Percentiles rank a stretch among this genome's conserved stretches.
Conservation (phyloP, 2,329 filamentous ascomycete genomes). For the Colletotrichum australisinense region DNA sequence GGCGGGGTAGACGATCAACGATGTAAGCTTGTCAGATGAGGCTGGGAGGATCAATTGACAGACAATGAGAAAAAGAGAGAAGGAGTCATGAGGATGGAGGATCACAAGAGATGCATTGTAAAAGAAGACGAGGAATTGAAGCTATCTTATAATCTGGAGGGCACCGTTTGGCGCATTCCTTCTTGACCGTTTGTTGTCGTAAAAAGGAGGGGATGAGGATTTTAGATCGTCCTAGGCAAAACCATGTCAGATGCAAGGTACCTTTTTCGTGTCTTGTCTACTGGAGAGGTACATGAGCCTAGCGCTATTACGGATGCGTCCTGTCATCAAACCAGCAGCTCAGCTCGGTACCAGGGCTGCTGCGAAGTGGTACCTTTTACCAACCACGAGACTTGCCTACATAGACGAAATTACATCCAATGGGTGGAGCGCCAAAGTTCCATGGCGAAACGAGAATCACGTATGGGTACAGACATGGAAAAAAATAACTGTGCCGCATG, state of each 20-base stretch:
- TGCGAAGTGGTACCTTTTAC: neutral
- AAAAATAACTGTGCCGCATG: neutral
- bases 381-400: no score
- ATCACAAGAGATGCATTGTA: neutral
- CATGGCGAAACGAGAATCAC: neutral
- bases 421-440: neutral
- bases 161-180: neutral
- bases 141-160: slow-evolving; percentile 26
- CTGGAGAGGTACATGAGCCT: neutral
- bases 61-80: neutral
- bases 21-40: neutral
- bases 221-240: neutral
- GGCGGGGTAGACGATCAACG: neutral
- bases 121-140: neutral
- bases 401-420: neutral
- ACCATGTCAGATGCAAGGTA: neutral
- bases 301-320: neutral
- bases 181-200: slow-evolving; percentile 1
- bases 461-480: neutral
- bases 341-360: neutral
- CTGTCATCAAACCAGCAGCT: neutral
- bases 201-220: neutral
- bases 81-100: no score
- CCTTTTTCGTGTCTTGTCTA: neutral
- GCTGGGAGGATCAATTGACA: neutral